Evolutionary conservation across 306 rosid species (phyloP).

Genomic region (Elaeagnus macrophylla): DNA sequence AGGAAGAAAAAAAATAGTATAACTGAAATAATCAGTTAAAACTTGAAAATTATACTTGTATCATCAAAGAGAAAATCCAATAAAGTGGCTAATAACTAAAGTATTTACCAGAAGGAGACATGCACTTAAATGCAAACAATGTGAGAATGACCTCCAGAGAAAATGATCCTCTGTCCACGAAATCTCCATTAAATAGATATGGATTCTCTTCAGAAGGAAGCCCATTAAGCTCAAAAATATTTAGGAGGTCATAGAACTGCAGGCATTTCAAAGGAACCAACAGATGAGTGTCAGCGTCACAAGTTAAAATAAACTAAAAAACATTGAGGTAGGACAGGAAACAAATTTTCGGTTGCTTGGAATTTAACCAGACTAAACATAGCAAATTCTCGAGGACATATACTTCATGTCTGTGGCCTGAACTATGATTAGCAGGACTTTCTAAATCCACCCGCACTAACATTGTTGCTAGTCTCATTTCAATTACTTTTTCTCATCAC

Average conservation of each 20-base stretch:
- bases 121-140: conserved; percentile 94
- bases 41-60: neutral
- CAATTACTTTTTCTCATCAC: no score
- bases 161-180: conserved; percentile 98
- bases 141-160: conserved; percentile 95
- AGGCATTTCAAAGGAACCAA: conserved; percentile 18
- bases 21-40: neutral
- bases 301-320: no score
- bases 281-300: neutral
- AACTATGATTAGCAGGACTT: no score
- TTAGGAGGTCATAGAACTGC: conserved; percentile 94
- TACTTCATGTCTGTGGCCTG: no score
- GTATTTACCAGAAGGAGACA: conserved; percentile 87
- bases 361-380: no score
- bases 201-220: conserved; percentile 99
- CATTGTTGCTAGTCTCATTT: no score
- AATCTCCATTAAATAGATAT: conserved; percentile 92
- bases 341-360: no score
- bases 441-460: no score
- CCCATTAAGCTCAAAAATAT: conserved; percentile 97
- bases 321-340: neutral
- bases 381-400: no score
- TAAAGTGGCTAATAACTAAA: conserved; percentile 3
- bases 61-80: neutral
- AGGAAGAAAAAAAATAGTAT: no score